Evolutionary conservation across 441 rosid genomes (phyloP).

Genomic region (Raphanus hybrid): DNA sequence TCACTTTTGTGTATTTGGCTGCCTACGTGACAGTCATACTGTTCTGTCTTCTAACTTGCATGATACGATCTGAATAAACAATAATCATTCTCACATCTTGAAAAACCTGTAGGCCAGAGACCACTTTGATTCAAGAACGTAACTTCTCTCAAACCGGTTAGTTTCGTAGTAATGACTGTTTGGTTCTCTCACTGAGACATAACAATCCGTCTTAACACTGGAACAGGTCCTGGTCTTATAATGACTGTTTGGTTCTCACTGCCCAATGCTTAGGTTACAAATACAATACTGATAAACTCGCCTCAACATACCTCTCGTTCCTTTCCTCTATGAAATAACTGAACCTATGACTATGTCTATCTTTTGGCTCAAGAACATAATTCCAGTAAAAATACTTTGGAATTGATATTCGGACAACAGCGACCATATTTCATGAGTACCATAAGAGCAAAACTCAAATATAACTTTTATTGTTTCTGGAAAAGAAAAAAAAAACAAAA

Average conservation of each 20-base stretch:
- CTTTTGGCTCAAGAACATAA: neutral
- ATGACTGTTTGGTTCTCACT: constrained; percentile 73
- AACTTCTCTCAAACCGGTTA: constrained; percentile 49
- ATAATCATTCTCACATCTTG: neutral
- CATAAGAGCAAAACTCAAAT: constrained; percentile 8
- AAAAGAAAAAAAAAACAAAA: constrained; percentile 4
- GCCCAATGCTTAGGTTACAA: constrained; percentile 80
- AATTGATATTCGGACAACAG: neutral
- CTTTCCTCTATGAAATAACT: constrained; percentile 52
- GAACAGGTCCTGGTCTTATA: constrained; percentile 73
- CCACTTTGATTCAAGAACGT: constrained; percentile 11
- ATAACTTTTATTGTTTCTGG: constrained; percentile 29
- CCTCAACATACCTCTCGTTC: constrained; percentile 62
- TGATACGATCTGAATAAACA: neutral
- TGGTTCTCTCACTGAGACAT: constrained; percentile 37
- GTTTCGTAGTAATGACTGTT: constrained; percentile 26
- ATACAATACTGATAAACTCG: constrained; percentile 57
- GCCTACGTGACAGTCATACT: constrained; percentile 5
- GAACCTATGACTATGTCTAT: neutral
- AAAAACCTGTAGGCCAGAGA: neutral
- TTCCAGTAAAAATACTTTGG: neutral
- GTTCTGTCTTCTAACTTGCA: neutral
- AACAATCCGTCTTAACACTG: constrained; percentile 70
- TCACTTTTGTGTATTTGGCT: neutral
- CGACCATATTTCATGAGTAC: neutral